Evolutionary conservation across 2,329 filamentous ascomycete species (phyloP), one percentile per base, ranked within the genome.

Genomic region (Arthrocladium fulminans): DNA sequence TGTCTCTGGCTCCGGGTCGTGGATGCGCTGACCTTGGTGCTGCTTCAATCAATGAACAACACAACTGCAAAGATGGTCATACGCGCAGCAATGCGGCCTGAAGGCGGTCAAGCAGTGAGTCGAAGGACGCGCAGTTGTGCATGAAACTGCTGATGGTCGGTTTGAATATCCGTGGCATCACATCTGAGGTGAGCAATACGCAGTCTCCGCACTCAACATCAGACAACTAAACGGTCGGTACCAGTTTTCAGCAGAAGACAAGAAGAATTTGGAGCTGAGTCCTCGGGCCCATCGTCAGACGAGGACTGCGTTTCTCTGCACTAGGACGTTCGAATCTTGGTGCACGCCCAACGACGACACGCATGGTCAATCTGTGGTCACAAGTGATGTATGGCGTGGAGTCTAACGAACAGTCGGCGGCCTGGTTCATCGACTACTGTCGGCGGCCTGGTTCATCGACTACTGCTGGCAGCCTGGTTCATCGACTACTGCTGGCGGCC

Each of bases 361-460:
- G 58, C 19, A 68, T 67, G 61, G 20, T 29, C 22, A 44, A 44
- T 17, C 23, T 44, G 1, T 75, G 73, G 64, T 68, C 68, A 0
- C 63, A 70, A 0, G 73, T 68, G 1, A 73, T 74, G 67, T 60
- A 76, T 2, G 75, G 75, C 1, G 59, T 69, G 1, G 70, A 76
- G 22, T 67, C 74, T 0, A 49, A 45, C 1, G 72, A 78, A 5
- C 54, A 76, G 3, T 72, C 67, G 3, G 73, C 75, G 0, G 56
- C 74, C 1, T 79, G 63, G 55, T 76, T 79, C 53, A 63, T 80
- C 12, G 66, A 75, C 55, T 77, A 79, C 61, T 73, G 71, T 64
- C 71, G 69, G 51, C 67, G 65, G 3, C 71, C 72, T 3, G 69
- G 69, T n/a, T n/a, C n/a, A n/a, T n/a, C n/a, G n/a, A n/a, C n/a